These are phyloP conservation scores for Pelargonium australe DNA, from an alignment of 441 rosid species.

Conservation along the genomic window DNA sequence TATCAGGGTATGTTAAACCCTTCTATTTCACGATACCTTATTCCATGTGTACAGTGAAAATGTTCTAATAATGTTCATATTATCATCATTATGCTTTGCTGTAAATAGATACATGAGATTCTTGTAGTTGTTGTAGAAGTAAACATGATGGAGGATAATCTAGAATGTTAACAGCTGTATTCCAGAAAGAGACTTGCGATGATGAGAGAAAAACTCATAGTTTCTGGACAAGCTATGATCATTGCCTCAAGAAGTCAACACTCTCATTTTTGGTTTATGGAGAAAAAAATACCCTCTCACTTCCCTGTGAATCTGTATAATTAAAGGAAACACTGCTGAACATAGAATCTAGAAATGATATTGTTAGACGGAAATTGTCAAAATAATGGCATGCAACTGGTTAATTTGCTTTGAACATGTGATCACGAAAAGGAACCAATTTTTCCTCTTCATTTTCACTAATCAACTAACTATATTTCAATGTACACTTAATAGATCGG, in stretches of 20 bases:
- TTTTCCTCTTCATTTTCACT: not conserved
- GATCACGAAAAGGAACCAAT: not conserved
- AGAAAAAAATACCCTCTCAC: too few species aligned
- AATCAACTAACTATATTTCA: not conserved
- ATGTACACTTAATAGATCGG: not conserved
- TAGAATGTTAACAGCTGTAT: not conserved
- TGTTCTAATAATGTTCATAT: not conserved
- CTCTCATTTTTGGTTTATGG: not conserved
- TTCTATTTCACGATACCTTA: conserved; percentile 6
- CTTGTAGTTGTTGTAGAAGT: too few species aligned
- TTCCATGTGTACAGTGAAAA: not conserved
- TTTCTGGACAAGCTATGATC: not conserved
- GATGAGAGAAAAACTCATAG: not conserved
- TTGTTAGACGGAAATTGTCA: not conserved
- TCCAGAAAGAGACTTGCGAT: not conserved
- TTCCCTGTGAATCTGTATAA: too few species aligned
- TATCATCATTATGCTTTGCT: not conserved
- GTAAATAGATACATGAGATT: too few species aligned
- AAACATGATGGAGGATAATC: too few species aligned
- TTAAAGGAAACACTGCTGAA: not conserved
- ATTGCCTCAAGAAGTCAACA: conserved; percentile 1
- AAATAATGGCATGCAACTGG: not conserved
- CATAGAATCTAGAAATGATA: not conserved
- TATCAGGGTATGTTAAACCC: conserved; percentile 52
- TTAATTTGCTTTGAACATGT: not conserved